A percentile compares a stretch with the other conserved stretches of the same genome.
These are phyloP conservation scores for Betula pendula DNA, from an alignment of 306 rosid genomes.

Conservation along the genomic window DNA sequence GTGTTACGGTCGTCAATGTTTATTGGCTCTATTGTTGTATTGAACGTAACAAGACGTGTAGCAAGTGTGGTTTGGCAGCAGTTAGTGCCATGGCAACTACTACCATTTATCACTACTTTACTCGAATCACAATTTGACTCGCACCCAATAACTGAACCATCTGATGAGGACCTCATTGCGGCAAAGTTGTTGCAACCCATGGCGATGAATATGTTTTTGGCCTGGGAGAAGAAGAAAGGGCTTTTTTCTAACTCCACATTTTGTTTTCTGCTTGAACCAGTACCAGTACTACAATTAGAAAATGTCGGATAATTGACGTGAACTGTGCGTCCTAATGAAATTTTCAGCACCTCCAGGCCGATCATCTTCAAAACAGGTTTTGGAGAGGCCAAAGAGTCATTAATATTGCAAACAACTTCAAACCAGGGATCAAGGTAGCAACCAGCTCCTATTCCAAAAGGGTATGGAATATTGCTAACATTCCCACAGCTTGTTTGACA, in stretches of 20 bases:
- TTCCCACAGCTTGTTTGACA: no score
- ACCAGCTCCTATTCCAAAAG: no score
- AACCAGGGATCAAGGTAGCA: no score
- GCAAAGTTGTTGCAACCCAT: slow-evolving; percentile 15
- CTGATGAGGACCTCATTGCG: background rate
- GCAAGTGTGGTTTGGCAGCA: background rate
- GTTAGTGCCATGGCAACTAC: background rate
- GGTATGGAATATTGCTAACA: no score
- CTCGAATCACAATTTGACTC: background rate
- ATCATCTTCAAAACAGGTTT: no score
- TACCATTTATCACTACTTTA: background rate
- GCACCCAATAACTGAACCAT: background rate
- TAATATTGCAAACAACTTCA: no score
- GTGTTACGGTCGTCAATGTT: no score
- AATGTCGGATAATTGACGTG: background rate
- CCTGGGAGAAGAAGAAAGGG: slow-evolving; percentile 5
- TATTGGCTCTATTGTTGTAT: background rate
- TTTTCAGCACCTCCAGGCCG: no score
- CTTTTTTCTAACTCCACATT: background rate
- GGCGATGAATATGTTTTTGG: slow-evolving; percentile 3
- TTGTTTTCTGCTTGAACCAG: no score
- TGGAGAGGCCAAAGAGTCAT: no score
- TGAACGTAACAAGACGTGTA: background rate
- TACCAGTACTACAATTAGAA: background rate
- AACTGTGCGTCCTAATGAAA: background rate